Percentiles rank a stretch among this genome's conserved stretches.
phyloP scores from a whole-genome alignment of 2,329 filamentous ascomycete genomes.

The Rutstroemia sp. region DNA sequence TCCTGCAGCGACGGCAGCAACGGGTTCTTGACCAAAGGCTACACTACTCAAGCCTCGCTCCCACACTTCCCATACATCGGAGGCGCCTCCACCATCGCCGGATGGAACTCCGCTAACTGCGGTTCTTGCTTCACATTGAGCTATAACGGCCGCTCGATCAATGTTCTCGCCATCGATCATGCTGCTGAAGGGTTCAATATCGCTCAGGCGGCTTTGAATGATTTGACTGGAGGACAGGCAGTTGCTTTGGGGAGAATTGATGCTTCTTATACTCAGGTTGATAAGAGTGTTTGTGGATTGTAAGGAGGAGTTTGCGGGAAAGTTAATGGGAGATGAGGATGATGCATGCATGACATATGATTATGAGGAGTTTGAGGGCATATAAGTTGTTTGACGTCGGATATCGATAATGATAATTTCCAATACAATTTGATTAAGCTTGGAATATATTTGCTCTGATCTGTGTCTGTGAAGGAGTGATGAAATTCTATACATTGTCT shows the following conservation, averaged over 20 bases:
- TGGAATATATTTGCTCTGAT: no score
- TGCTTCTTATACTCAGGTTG: constrained; percentile 40
- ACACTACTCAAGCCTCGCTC: constrained; percentile 45
- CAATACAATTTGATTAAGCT: no score
- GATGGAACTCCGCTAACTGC: constrained; percentile 49
- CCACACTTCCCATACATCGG: constrained; percentile 48
- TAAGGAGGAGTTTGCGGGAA: background rate
- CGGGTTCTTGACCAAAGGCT: constrained; percentile 51
- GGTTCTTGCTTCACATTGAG: constrained; percentile 51
- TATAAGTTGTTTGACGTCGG: no score
- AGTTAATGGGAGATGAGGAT: background rate
- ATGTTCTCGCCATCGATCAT: constrained; percentile 50
- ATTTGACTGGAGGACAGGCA: constrained; percentile 45
- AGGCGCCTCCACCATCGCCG: constrained; percentile 42
- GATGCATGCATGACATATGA: background rate
- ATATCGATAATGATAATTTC: no score
- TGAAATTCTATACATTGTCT: background rate
- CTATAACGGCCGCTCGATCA: constrained; percentile 44
- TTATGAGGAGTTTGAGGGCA: background rate
- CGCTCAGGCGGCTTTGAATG: constrained; percentile 47
- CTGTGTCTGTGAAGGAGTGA: background rate
- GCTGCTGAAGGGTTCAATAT: constrained; percentile 47
- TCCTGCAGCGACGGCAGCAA: constrained; percentile 62
- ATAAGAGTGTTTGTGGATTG: constrained; percentile 36
- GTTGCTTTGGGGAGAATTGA: constrained; percentile 44